A percentile compares a stretch with the other conserved stretches of the same genome.
Conservation (phyloP, 2,329 filamentous ascomycete species). For the Diaporthe sp. region DNA sequence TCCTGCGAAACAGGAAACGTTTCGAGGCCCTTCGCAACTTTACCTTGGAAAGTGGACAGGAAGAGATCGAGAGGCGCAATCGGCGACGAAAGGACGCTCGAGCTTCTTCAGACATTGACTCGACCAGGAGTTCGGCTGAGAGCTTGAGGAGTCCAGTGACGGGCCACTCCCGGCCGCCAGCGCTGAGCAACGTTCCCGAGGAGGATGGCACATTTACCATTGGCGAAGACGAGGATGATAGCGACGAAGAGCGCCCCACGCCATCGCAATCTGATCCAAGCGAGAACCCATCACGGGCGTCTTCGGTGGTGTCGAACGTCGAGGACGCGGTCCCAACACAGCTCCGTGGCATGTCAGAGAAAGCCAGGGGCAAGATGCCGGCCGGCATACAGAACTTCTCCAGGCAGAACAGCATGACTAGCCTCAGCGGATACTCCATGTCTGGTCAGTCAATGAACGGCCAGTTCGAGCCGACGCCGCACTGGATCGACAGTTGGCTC, state of each 20-base stretch:
- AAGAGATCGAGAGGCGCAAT: constrained; percentile 87
- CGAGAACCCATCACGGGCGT: constrained; percentile 72
- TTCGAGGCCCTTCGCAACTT: constrained; percentile 90
- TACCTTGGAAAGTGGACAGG: constrained; percentile 90
- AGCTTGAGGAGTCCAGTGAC: constrained; percentile 74
- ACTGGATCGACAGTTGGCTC: constrained; percentile 96
- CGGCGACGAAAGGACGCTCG: constrained; percentile 75
- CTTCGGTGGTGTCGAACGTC: constrained; percentile 74
- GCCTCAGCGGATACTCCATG: constrained; percentile 75
- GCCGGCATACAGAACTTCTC: constrained; percentile 86
- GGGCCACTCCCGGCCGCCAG: constrained; percentile 64
- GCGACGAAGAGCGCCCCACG: constrained; percentile 66
- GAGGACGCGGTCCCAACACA: constrained; percentile 88
- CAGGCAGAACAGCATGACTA: constrained; percentile 89
- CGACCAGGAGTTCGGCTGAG: constrained; percentile 74
- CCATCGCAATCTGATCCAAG: constrained; percentile 75
- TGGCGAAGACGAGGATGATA: constrained; percentile 80
- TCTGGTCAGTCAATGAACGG: constrained; percentile 67
- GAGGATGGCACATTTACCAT: constrained; percentile 89
- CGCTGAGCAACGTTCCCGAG: constrained; percentile 77
- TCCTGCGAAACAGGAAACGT: constrained; percentile 83
- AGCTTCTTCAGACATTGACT: constrained; percentile 61
- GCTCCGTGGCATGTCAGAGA: constrained; percentile 94
- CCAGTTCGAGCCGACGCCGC: constrained; percentile 81
- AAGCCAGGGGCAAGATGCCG: constrained; percentile 95